Evolutionary conservation across 2,329 filamentous ascomycete genomes (phyloP).

Genomic region (Geoglossum cookeanum): DNA sequence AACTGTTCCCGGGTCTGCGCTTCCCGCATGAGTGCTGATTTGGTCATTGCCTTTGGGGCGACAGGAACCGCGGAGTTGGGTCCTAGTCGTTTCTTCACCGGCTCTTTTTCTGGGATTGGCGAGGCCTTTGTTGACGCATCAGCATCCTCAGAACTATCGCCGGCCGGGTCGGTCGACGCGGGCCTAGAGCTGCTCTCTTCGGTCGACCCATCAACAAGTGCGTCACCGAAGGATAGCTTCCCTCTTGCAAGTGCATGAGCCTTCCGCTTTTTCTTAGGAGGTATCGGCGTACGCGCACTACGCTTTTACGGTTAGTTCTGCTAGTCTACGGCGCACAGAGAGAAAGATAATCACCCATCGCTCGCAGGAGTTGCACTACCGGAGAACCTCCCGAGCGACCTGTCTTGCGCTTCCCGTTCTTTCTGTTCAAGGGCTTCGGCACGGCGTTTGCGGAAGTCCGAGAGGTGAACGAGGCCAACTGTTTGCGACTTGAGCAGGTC

Average conservation of each 20-base stretch:
- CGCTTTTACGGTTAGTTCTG: slow-evolving; percentile 34
- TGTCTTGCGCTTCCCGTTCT: slow-evolving; percentile 58
- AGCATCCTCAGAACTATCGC: neutral
- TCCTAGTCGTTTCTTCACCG: slow-evolving; percentile 31
- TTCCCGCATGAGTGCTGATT: slow-evolving; percentile 56
- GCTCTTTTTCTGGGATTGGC: neutral
- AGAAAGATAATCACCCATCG: slow-evolving; percentile 34
- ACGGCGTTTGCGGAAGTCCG: slow-evolving; percentile 88
- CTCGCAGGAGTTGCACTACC: slow-evolving; percentile 32
- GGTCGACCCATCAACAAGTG: slow-evolving; percentile 45
- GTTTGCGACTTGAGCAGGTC: slow-evolving; percentile 71
- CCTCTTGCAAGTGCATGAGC: slow-evolving; percentile 32
- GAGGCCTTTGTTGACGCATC: neutral
- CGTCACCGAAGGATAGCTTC: slow-evolving; percentile 38
- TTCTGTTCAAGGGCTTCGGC: slow-evolving; percentile 87
- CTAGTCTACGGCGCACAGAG: neutral
- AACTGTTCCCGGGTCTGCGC: slow-evolving; percentile 56
- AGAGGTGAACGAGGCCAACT: slow-evolving; percentile 77
- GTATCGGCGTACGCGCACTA: slow-evolving; percentile 32
- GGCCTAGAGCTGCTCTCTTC: slow-evolving; percentile 12
- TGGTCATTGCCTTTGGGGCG: slow-evolving; percentile 59
- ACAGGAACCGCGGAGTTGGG: slow-evolving; percentile 42
- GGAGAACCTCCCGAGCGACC: slow-evolving; percentile 29
- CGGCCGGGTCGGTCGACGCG: neutral
- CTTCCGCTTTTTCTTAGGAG: slow-evolving; percentile 37